Conservation (phyloP, 352 stramenopile species). For the Pythium aquatile region DNA sequence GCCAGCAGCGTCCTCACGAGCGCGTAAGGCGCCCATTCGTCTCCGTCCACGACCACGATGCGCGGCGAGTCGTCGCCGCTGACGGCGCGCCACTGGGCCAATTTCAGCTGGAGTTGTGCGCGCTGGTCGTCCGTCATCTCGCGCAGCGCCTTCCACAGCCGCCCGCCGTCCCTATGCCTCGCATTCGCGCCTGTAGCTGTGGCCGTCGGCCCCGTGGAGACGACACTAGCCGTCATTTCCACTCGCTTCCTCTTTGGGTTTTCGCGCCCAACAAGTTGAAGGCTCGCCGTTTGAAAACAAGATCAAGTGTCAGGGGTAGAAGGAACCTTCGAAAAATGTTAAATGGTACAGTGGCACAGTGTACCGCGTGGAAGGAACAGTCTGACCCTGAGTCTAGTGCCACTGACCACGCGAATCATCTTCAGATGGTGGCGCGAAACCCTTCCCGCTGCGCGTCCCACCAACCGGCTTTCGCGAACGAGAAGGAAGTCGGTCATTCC, state of each 20-base stretch:
- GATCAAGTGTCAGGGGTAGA: constrained; percentile 6
- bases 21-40: constrained; percentile 16
- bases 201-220: neutral
- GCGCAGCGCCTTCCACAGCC: constrained; percentile 17
- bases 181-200: neutral
- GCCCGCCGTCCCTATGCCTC: neutral
- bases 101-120: neutral
- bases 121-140: constrained; percentile 15
- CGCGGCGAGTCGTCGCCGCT: neutral
- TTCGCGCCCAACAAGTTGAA: constrained; percentile 20
- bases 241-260: neutral
- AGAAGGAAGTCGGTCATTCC: neutral
- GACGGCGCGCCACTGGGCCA: constrained; percentile 12
- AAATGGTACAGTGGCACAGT: constrained; percentile 5
- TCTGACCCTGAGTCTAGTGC: constrained; percentile 8
- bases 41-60: neutral
- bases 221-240: neutral
- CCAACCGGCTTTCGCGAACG: constrained; percentile 14
- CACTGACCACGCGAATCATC: neutral
- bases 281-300: constrained; percentile 7
- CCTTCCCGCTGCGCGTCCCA: neutral
- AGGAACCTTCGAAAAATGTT: neutral
- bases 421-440: constrained; percentile 5
- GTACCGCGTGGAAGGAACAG: constrained; percentile 4
- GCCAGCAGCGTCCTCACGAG: constrained; percentile 9